Percentiles rank a stretch among this genome's conserved stretches.
These are phyloP conservation scores for Ophiostoma piceae DNA, from an alignment of 2,329 filamentous ascomycete species.

Conservation along the genomic window DNA sequence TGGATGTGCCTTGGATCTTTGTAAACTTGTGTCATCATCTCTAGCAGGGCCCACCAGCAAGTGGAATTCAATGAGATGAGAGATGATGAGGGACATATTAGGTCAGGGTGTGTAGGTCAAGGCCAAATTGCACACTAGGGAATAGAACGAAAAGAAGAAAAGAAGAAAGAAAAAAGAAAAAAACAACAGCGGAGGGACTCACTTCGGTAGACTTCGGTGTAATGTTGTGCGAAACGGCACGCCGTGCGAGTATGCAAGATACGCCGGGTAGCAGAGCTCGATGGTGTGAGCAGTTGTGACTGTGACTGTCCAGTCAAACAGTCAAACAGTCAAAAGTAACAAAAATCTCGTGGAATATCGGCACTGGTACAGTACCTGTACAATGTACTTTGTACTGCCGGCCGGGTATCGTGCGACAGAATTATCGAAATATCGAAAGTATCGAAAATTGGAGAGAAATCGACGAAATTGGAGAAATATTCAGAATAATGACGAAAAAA, in stretches of 20 bases:
- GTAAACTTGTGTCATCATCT: constrained; percentile 10
- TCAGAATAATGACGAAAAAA: neutral
- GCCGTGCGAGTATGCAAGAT: neutral
- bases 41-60: constrained; percentile 1
- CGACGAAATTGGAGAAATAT: neutral
- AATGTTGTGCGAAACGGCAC: neutral
- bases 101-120: neutral
- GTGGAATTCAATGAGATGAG: constrained; percentile 2
- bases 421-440: neutral
- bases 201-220: constrained; percentile 6
- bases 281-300: neutral
- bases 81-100: neutral
- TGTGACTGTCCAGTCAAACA: no score
- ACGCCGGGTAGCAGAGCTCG: neutral
- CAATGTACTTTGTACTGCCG: no score
- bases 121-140: neutral
- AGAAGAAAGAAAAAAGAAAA: neutral
- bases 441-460: constrained; percentile 2
- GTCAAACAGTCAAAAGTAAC: neutral
- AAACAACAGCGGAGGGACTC: neutral
- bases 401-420: constrained; percentile 1
- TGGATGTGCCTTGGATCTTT: constrained; percentile 8
- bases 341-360: neutral
- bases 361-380: neutral
- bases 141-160: neutral